phyloP scores from a whole-genome alignment of 495 filamentous ascomycete genomes.

The Hyaloscypha hepaticicola region DNA sequence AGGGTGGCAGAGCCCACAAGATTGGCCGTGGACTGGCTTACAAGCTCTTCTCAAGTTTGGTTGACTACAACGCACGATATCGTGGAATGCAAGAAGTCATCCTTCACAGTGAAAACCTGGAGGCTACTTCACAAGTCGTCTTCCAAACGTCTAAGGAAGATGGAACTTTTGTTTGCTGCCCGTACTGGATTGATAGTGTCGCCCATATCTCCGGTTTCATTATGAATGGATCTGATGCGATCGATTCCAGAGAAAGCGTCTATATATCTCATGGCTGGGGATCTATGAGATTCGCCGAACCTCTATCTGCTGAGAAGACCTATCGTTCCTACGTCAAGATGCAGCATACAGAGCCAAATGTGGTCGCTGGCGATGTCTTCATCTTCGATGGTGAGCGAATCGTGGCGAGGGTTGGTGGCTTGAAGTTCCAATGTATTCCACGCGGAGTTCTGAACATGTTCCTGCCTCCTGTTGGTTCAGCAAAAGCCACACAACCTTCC shows the following conservation, averaged over 20 bases:
- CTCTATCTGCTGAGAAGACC: slow-evolving; percentile 59
- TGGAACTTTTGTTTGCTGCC: slow-evolving; percentile 64
- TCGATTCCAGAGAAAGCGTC: slow-evolving; percentile 67
- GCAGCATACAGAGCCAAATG: slow-evolving; percentile 45
- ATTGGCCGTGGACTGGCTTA: slow-evolving; percentile 65
- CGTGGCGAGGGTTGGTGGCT: slow-evolving; percentile 49
- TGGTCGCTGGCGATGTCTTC: slow-evolving; percentile 60
- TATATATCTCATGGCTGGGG: slow-evolving; percentile 84
- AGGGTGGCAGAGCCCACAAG: slow-evolving; percentile 42
- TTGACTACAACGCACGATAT: slow-evolving; percentile 67
- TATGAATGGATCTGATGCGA: slow-evolving; percentile 73
- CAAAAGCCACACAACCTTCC: slow-evolving; percentile 12
- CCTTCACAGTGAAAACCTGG: slow-evolving; percentile 66
- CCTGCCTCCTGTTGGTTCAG: slow-evolving; percentile 58
- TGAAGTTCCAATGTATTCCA: slow-evolving; percentile 66
- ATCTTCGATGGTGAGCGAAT: slow-evolving; percentile 64
- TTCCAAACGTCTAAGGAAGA: slow-evolving; percentile 60
- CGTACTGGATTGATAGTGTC: slow-evolving; percentile 72
- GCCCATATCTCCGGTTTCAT: slow-evolving; percentile 74
- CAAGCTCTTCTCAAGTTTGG: slow-evolving; percentile 69
- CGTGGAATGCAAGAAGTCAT: slow-evolving; percentile 75
- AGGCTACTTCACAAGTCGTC: slow-evolving; percentile 67
- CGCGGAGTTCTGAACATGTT: slow-evolving; percentile 65
- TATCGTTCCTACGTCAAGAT: slow-evolving; percentile 74
- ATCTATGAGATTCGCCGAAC: slow-evolving; percentile 66